A percentile compares a stretch with the other conserved stretches of the same genome.
These are phyloP conservation scores for Globisporangium nagaii DNA, from an alignment of 352 stramenopile genomes.

Conservation along the genomic window DNA sequence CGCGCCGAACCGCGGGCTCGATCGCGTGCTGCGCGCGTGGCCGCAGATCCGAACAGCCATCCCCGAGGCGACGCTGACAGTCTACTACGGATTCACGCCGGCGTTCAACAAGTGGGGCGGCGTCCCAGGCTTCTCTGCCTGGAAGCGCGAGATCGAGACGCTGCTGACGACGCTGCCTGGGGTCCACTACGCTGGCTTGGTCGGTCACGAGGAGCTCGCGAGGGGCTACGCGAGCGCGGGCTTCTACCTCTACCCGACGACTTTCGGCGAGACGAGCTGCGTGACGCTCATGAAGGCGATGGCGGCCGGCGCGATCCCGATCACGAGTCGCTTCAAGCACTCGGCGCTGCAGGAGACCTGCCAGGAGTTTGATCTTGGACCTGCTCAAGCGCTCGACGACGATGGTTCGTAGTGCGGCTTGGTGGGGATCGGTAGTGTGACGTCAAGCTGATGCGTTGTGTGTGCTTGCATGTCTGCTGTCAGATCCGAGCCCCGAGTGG, in stretches of 20 bases:
- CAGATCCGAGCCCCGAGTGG: conserved; percentile 24
- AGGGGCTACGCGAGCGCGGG: conserved; percentile 61
- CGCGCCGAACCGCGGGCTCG: conserved; percentile 74
- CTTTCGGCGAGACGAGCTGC: conserved; percentile 88
- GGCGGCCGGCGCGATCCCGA: conserved; percentile 83
- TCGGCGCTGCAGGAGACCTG: conserved; percentile 73
- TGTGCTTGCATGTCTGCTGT: neutral
- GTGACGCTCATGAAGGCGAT: conserved; percentile 92
- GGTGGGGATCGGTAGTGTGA: neutral
- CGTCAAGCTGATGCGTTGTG: too few species aligned
- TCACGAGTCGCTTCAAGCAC: conserved; percentile 67
- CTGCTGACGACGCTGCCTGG: conserved; percentile 25
- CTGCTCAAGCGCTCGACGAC: conserved; percentile 7
- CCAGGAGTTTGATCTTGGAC: conserved; percentile 69
- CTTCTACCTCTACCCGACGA: conserved; percentile 90
- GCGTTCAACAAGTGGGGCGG: conserved; percentile 67
- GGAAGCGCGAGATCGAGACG: conserved; percentile 44
- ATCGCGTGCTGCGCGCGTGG: conserved; percentile 66
- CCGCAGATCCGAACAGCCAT: conserved; percentile 47
- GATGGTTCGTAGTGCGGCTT: neutral
- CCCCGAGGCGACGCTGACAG: conserved; percentile 48
- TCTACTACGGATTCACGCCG: conserved; percentile 89
- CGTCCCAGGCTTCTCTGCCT: conserved; percentile 50
- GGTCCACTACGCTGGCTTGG: conserved; percentile 75
- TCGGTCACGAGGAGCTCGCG: conserved; percentile 70